Evolutionary conservation across 768 basidiomycete species (phyloP), one percentile per base, ranked within the genome.

Genomic region (Ramaria rubella): DNA sequence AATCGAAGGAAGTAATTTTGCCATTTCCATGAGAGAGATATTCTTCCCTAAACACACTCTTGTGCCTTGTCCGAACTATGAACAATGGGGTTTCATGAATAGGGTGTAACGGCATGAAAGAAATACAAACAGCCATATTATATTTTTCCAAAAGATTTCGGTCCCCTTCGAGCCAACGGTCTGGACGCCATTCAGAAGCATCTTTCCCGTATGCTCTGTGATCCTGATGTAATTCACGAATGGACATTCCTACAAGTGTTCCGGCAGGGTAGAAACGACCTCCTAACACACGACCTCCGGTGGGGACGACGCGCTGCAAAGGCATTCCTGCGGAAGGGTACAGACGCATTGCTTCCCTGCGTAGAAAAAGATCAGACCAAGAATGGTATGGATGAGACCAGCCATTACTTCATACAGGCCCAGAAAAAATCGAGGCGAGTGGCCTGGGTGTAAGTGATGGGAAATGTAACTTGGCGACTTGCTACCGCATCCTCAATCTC

Each of bases 271-370:
- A 73, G 67, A 59, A 63, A 62, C 38, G 59, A 48, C 42, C 66
- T 65, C n/a, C 59, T 48, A 63, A 64, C 1, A 64, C 30, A 61
- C 59, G 24, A 59, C 62, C 52, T 46, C 68, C 66, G 19, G 55
- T 50, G 24, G 71, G 70, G 6, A 69, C 72, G 12, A 63, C 46
- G 26, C 73, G 64, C 23, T 67, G 71, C 1, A 73, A 62, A 6
- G 71, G 73, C 27, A 73, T 70, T 3, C 70, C 70, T n/a, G 66
- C 68, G 24, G 70, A 70, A 8, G 70, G 69, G 55, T 70, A 65
- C 21, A 69, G 58, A 1, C 73, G 64, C 38, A 74, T 64, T 0
- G 69, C 67, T 49, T 71, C 68, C 49, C 54, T 54, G 63, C 59
- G 58, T 69, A 66, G 45, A 63, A 61, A 27, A 64, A 65, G 51